phyloP scores from a whole-genome alignment of 768 basidiomycete species.

The Collybiopsis confluens region DNA sequence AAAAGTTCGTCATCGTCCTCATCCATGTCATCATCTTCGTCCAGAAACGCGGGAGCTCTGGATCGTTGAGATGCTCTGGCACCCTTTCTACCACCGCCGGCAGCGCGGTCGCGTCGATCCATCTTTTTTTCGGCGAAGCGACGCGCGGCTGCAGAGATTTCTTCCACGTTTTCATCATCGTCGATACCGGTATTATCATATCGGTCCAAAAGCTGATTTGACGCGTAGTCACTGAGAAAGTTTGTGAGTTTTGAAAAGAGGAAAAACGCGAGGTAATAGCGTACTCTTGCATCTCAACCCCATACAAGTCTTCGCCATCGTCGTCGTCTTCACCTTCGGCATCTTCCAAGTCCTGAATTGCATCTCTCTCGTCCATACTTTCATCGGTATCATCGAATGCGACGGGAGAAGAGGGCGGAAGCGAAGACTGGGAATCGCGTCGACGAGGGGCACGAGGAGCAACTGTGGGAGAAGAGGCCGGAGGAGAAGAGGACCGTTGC shows the following conservation, averaged over 20 bases:
- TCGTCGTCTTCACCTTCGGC: slow-evolving; percentile 66
- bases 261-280: slow-evolving; percentile 20
- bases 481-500: slow-evolving; percentile 51
- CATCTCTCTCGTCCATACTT: slow-evolving; percentile 66
- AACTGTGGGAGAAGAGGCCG: slow-evolving; percentile 45
- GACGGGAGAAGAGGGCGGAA: slow-evolving; percentile 79
- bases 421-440: slow-evolving; percentile 70
- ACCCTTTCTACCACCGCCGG: slow-evolving; percentile 62
- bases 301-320: slow-evolving; percentile 94
- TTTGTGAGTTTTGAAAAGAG: slow-evolving; percentile 6
- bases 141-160: slow-evolving; percentile 64
- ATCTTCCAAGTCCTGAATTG: slow-evolving; percentile 60
- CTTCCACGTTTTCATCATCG: slow-evolving; percentile 70
- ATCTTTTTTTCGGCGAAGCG: slow-evolving; percentile 84
- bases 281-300: slow-evolving; percentile 70
- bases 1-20: slow-evolving; percentile 62
- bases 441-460: slow-evolving; percentile 38
- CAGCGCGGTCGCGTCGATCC: slow-evolving; percentile 80
- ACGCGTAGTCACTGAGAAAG: slow-evolving; percentile 71
- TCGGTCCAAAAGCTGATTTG: slow-evolving; percentile 75
- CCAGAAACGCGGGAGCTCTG: slow-evolving; percentile 84
- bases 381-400: slow-evolving; percentile 89
- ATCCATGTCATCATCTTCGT: slow-evolving; percentile 76
- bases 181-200: slow-evolving; percentile 89
- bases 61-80: slow-evolving; percentile 72